Base-by-base conservation (phyloP, 106 monocot species). In the Platanthera zijinensis region DNA sequence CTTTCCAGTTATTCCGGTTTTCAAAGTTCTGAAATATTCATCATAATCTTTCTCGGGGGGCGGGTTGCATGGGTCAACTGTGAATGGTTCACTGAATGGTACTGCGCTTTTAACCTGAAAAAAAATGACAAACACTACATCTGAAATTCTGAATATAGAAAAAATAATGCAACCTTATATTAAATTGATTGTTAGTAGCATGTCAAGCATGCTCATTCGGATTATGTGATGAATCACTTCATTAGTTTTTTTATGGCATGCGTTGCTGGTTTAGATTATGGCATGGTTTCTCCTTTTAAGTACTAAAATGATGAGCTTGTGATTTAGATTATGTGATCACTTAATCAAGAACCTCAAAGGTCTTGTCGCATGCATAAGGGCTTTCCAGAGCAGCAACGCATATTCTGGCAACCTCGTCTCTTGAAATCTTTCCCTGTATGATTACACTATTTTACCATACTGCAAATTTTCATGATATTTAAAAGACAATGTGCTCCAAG, bases 331-430 rank as follows among this genome's bases (percentile, higher is more conserved):
- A 32, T 32, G 32, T 2, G 32, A 32, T 1, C 19, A 59, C 5
- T 6, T 6, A n/a, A 59, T 59, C 7, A 59, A 30, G 39, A 56
- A 93, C 96, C 93, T 96, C 96, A 66, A 96, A 93, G 54, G 92
- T 93, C 68, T 96, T 96, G 50, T 84, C 80, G 52, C 87, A 86
- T 66, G 96, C 93, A 86, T 89, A 80, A 62, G 96, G 90, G 78
- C 93, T 93, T 82, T 84, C 88, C 19, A 96, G 83, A 72, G 96
- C 85, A 74, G 93, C 90, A 74, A 96, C 54, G 73, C 93, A 93
- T 69, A 96, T 93, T 39, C 64, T 76, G n/a, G 96, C 96, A 82
- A 96, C 80, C 83, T 96, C 96, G 71, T 96, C 93, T 80, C 96
- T 89, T 73, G 90, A 90, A 67, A 93, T 82, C 73, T 96, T 96